Conservation (phyloP, 441 rosid genomes). For the Corymbia citriodora region DNA sequence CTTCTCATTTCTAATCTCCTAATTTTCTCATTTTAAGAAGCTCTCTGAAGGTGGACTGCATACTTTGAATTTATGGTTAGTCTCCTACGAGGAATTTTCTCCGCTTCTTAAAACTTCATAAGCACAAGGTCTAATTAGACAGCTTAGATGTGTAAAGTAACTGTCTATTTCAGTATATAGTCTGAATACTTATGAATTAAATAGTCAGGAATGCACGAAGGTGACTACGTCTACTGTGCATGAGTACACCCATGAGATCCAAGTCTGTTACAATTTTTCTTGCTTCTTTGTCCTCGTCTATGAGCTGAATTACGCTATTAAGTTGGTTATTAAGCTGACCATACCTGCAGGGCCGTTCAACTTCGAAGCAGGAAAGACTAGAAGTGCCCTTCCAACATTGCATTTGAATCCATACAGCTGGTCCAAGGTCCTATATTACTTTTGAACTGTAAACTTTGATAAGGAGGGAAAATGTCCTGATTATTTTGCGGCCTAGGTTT, state of each 20-base stretch:
- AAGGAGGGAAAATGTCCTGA: neutral
- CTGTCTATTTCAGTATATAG: neutral
- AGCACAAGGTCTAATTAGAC: neutral
- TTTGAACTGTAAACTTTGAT: neutral
- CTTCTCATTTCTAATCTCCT: neutral
- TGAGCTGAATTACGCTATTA: neutral
- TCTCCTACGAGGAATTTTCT: neutral
- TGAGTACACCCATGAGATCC: neutral
- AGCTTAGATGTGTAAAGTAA: neutral
- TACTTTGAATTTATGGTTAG: neutral
- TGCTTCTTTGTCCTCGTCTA: neutral
- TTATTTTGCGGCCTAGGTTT: neutral
- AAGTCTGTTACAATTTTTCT: neutral
- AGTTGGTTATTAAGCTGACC: neutral
- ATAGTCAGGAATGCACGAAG: neutral
- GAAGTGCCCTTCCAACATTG: conserved; percentile 35
- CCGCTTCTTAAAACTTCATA: neutral
- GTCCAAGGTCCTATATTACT: conserved; percentile 47
- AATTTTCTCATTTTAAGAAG: neutral
- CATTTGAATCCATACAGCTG: conserved; percentile 55
- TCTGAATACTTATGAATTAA: neutral
- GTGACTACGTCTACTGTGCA: neutral
- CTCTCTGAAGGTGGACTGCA: neutral
- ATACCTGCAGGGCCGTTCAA: conserved; percentile 48
- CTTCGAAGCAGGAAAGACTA: conserved; percentile 23